A percentile compares a stretch with the other conserved stretches of the same genome.
Conservation (phyloP, 2,329 filamentous ascomycete species). For the Penicillium corylophilum region DNA sequence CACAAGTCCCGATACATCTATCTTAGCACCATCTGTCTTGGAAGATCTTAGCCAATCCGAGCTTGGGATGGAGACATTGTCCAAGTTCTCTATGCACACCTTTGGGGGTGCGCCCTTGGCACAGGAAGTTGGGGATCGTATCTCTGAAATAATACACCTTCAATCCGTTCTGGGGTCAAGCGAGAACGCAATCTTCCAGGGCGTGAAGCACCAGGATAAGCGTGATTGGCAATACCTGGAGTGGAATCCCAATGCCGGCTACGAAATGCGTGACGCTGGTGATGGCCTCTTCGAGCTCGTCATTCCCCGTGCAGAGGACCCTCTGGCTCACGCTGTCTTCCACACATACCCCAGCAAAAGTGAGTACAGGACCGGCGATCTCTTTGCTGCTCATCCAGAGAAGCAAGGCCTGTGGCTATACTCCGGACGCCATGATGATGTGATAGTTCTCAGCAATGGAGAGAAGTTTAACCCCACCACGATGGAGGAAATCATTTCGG, state of each 20-base stretch:
- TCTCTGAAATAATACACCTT: slow-evolving; percentile 1
- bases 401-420: slow-evolving; percentile 36
- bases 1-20: not conserved
- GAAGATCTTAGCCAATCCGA: slow-evolving; percentile 33
- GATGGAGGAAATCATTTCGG: slow-evolving; percentile 35
- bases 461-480: slow-evolving; percentile 45
- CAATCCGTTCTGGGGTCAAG: slow-evolving; percentile 8
- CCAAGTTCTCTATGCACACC: not conserved
- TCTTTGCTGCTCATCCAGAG: slow-evolving; percentile 36
- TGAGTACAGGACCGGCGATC: slow-evolving; percentile 38
- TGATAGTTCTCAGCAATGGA: slow-evolving; percentile 43
- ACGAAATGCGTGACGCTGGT: slow-evolving; percentile 29
- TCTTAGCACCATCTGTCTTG: slow-evolving; percentile 44
- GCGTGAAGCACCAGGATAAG: slow-evolving; percentile 4
- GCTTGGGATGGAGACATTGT: not conserved
- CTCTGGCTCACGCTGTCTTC: slow-evolving; percentile 25
- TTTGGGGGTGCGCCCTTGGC: slow-evolving; percentile 9
- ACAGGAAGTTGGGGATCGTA: not conserved
- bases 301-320: slow-evolving; percentile 14
- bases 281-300: slow-evolving; percentile 29
- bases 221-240: slow-evolving; percentile 37
- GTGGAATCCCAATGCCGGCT: slow-evolving; percentile 29
- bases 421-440: slow-evolving; percentile 41
- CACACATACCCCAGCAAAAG: slow-evolving; percentile 32
- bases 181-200: not conserved